phyloP scores from a whole-genome alignment of 805 yeast genomes.

The Suhomyces prunicola region DNA sequence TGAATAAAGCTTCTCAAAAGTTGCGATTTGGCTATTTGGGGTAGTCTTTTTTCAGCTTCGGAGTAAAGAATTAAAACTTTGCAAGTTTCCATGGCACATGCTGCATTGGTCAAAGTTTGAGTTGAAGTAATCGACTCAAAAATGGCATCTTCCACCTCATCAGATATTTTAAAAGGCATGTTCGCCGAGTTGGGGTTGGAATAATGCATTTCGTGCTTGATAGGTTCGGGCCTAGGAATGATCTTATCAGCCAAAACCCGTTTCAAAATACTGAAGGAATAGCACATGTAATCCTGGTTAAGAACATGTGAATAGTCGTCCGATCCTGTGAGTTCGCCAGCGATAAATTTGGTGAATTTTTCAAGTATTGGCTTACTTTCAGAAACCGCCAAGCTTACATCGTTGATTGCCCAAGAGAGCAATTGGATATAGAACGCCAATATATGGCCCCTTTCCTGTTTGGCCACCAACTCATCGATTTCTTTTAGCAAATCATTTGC shows the following conservation, averaged over 20 bases:
- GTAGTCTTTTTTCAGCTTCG: slow-evolving; percentile 38
- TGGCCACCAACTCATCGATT: slow-evolving; percentile 9
- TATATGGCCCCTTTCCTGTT: slow-evolving; percentile 6
- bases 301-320: slow-evolving; percentile 3
- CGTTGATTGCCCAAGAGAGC: slow-evolving; percentile 10
- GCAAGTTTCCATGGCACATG: slow-evolving; percentile 52
- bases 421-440: slow-evolving; percentile 12
- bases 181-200: slow-evolving; percentile 15
- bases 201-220: slow-evolving; percentile 6
- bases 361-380: slow-evolving; percentile 17
- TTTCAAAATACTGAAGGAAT: slow-evolving; percentile 54
- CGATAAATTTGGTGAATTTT: slow-evolving; percentile 35
- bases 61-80: slow-evolving; percentile 55
- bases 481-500: slow-evolving; percentile 8
- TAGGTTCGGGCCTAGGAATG: slow-evolving; percentile 35
- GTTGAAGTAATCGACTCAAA: slow-evolving; percentile 44
- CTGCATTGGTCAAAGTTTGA: slow-evolving; percentile 38
- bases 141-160: slow-evolving; percentile 25
- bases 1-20: slow-evolving; percentile 47
- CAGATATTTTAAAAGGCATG: slow-evolving; percentile 11
- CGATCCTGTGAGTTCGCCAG: slow-evolving; percentile 23
- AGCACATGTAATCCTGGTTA: slow-evolving; percentile 56
- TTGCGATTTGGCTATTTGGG: slow-evolving; percentile 43
- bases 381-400: slow-evolving; percentile 9
- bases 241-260: slow-evolving; percentile 50